phyloP scores from a whole-genome alignment of 345 rosid genomes.

The Populus euphratica region DNA sequence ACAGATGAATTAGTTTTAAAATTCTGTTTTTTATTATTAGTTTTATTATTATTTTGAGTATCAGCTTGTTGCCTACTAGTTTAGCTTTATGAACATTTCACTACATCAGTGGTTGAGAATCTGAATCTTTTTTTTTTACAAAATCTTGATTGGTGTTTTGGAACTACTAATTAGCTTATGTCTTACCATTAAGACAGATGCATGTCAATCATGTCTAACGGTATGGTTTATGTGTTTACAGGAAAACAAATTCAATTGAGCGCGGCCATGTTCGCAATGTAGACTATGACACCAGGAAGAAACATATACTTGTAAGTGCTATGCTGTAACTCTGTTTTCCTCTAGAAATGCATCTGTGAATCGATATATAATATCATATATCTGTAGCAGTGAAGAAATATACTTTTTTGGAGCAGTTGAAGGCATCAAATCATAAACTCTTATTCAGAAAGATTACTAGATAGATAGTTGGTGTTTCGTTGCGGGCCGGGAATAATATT shows the following conservation, averaged over 20 bases:
- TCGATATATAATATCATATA: no score
- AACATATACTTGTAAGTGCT: conserved; percentile 63
- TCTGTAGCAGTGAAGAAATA: neutral
- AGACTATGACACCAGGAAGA: conserved; percentile 60
- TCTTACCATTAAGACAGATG: neutral
- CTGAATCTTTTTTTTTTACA: neutral
- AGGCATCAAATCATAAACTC: neutral
- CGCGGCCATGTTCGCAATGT: conserved; percentile 55
- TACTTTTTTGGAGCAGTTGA: neutral
- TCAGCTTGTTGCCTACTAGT: neutral
- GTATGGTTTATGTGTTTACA: conserved; percentile 24
- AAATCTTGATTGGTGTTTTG: neutral
- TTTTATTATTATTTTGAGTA: neutral
- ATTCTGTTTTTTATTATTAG: no score
- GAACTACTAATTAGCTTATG: neutral
- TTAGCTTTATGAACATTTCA: neutral
- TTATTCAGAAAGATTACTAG: no score
- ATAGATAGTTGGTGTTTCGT: no score
- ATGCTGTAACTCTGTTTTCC: neutral
- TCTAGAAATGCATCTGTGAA: no score
- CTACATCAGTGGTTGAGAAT: neutral
- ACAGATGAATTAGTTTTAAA: neutral
- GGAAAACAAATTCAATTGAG: conserved; percentile 71
- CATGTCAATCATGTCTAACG: neutral
- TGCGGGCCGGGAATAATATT: no score